phyloP scores from a whole-genome alignment of 805 yeast species.

The Saturnispora kantuleensis region DNA sequence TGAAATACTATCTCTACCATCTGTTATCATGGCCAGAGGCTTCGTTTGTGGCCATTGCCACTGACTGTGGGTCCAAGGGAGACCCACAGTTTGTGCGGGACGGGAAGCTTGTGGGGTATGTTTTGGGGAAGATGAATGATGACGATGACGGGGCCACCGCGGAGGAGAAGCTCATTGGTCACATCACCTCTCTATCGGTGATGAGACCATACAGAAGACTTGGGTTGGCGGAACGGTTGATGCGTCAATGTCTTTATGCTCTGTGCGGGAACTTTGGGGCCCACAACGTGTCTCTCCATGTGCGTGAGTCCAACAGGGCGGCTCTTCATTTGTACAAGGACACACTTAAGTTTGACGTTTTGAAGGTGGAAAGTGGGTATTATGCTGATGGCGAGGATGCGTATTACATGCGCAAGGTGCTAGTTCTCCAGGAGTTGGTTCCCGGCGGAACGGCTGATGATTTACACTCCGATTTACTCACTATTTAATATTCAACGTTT shows the following conservation, averaged over 20 bases:
- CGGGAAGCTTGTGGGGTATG: conserved; percentile 91
- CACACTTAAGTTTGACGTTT: conserved; percentile 73
- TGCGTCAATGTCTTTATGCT: conserved; percentile 72
- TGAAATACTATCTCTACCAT: conserved; percentile 91
- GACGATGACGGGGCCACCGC: conserved; percentile 53
- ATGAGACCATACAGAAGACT: conserved; percentile 92
- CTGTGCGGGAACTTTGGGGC: conserved; percentile 76
- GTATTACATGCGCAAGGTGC: conserved; percentile 76
- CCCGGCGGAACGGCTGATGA: conserved; percentile 54
- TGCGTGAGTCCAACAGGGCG: conserved; percentile 86
- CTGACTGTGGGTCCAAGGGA: conserved; percentile 28
- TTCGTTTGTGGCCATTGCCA: conserved; percentile 86
- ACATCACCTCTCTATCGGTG: conserved; percentile 86
- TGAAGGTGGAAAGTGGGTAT: conserved; percentile 75
- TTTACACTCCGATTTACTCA: conserved; percentile 36
- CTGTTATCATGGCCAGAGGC: conserved; percentile 96
- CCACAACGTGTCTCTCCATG: conserved; percentile 81
- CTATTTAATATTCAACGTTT: not conserved
- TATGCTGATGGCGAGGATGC: conserved; percentile 98
- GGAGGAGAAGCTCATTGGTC: conserved; percentile 68
- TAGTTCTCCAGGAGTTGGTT: conserved; percentile 48
- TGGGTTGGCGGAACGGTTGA: conserved; percentile 87
- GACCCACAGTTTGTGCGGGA: conserved; percentile 49
- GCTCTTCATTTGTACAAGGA: conserved; percentile 88
- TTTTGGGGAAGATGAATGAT: conserved; percentile 88